Evolutionary conservation across 1,139 yeast species (phyloP), one percentile per base, ranked within the genome.

Genomic region (Pichiaceae sp.): DNA sequence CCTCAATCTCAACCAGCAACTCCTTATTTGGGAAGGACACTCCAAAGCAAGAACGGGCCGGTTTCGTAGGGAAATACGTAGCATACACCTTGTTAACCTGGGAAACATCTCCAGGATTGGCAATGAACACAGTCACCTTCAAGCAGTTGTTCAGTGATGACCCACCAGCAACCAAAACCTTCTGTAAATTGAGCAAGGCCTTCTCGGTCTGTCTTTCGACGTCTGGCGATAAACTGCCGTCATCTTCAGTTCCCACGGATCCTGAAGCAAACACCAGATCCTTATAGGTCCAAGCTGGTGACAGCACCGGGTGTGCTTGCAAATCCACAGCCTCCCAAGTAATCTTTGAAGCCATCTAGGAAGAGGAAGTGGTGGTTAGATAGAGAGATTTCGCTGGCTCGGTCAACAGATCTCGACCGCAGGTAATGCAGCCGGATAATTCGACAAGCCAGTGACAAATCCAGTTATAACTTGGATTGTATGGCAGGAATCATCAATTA

Each of bases 1-100:
- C 41, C 45, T 69, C 74, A 30, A 69, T 42, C 48, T 69, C 75
- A 20, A 69, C 69, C 41, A 65, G 60, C 16, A 68, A 40, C 6
- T 51, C 44, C 7, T 56, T 51, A 46, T 66, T 61, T 29, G 73
- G 73, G 56, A 69, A 69, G 5, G 52, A 56, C 18, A 64, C 70
- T 31, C 71, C 63, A 21, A 73, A 67, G 50, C 78, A 72, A 36
- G 74, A 66, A 56, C 81, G 63, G 21, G 75, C 72, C n/a, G 81
- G 81, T 49, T 64, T 63, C 37, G 63, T 63, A 3, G 62, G 57
- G 52, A 74, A 70, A 50, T 66, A 60, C 45, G 64, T 58, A 18
- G 60, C 64, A 52, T 73, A 74, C 29, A 73, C 64, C 38, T 61
- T 55, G 53, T 72, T 74, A 50, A 75, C 64, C 24, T 53, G 58